These are phyloP conservation scores for Begonia peltatifolia DNA, from an alignment of 306 rosid genomes.

Conservation along the genomic window DNA sequence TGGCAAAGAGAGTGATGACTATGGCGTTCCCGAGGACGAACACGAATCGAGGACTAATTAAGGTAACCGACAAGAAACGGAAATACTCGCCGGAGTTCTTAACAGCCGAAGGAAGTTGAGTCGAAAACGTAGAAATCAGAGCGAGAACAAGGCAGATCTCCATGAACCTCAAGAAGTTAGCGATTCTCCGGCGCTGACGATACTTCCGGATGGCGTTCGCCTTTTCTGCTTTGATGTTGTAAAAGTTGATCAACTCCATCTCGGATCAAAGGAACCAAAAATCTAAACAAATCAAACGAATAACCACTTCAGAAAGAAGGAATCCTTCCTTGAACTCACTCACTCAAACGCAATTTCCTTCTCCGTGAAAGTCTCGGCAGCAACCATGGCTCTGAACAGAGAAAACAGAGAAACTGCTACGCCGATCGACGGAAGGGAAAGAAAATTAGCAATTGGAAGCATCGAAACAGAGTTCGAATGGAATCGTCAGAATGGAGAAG, in stretches of 20 bases:
- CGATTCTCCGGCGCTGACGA: slow-evolving; percentile 30
- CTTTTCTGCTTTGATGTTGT: slow-evolving; percentile 53
- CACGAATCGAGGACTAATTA: slow-evolving; percentile 50
- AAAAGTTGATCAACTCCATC: slow-evolving; percentile 54
- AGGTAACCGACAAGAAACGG: slow-evolving; percentile 22
- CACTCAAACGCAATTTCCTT: too few species aligned
- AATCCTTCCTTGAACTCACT: too few species aligned
- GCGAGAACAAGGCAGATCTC: slow-evolving; percentile 45
- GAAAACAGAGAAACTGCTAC: too few species aligned
- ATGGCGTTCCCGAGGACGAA: slow-evolving; percentile 64
- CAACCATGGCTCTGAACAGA: too few species aligned
- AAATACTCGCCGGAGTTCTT: slow-evolving; percentile 48
- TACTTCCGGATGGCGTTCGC: slow-evolving; percentile 35
- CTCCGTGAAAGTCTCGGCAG: too few species aligned
- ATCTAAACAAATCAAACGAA: too few species aligned
- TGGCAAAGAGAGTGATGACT: slow-evolving; percentile 50
- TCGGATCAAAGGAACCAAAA: background rate
- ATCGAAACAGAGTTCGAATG: too few species aligned
- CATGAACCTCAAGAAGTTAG: slow-evolving; percentile 15
- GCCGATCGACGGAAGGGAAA: too few species aligned
- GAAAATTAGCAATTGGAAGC: too few species aligned
- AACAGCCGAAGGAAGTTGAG: slow-evolving; percentile 35
- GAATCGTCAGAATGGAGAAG: too few species aligned
- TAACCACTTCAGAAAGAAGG: too few species aligned
- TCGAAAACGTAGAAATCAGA: slow-evolving; percentile 40